Evolutionary conservation across 1,284 basidiomycete species (phyloP).

Genomic region (Sporisorium scitamineum): DNA sequence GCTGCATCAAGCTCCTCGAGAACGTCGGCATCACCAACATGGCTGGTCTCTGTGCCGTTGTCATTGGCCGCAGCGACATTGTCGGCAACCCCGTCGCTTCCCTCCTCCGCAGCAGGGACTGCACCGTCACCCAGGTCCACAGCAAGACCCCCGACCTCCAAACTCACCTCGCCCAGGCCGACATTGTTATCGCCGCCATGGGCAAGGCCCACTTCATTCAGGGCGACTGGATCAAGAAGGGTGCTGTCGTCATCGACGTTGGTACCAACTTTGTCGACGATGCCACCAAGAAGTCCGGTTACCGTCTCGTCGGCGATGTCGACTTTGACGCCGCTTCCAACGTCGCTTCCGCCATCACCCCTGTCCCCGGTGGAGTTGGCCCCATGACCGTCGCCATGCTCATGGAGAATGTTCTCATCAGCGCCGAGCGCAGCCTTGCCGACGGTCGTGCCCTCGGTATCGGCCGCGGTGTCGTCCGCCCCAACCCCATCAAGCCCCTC

Average conservation of each 20-base stretch:
- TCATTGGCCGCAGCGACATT: constrained; percentile 96
- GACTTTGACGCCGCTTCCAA: constrained; percentile 82
- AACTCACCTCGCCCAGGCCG: constrained; percentile 81
- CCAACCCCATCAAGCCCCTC: constrained; percentile 81
- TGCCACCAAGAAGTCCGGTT: constrained; percentile 88
- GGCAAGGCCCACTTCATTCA: constrained; percentile 90
- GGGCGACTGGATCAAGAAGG: constrained; percentile 95
- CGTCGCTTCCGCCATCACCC: constrained; percentile 90
- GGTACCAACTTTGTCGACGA: constrained; percentile 95
- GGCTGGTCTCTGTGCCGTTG: constrained; percentile 79
- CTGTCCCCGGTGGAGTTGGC: constrained; percentile 93
- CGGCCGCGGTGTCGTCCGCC: constrained; percentile 75
- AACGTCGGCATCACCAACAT: constrained; percentile 77
- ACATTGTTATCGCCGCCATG: constrained; percentile 93
- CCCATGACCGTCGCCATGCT: constrained; percentile 99
- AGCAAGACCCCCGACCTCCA: constrained; percentile 84
- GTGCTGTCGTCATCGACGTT: constrained; percentile 77
- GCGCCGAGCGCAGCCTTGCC: constrained; percentile 81
- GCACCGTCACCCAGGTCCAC: constrained; percentile 98
- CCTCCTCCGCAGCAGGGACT: constrained; percentile 88
- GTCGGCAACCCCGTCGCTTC: constrained; percentile 95
- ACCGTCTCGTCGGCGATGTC: constrained; percentile 96
- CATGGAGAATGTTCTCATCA: constrained; percentile 92
- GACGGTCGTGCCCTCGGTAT: constrained; percentile 77
- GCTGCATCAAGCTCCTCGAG: constrained; percentile 89